Base-by-base conservation (phyloP, 345 rosid species). In the Rhodamnia argentea region DNA sequence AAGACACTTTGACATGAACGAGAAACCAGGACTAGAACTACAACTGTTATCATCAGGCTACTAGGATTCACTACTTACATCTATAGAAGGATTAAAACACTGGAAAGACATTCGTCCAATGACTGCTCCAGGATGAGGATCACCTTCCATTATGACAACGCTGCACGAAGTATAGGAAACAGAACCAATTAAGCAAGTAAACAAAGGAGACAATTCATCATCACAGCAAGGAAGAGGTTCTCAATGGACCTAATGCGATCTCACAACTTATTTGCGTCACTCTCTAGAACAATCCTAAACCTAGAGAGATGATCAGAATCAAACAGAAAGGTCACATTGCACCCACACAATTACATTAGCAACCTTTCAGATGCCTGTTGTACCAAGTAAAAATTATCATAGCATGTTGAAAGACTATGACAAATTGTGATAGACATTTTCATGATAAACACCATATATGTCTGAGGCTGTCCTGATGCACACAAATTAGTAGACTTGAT, bases 101-200 rank as follows among this genome's bases (percentile, higher is more conserved):
- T 89, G 94, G 91, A 97, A 97, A 55, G 99, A 98, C 98, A 98
- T 94, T 85, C 99, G 96, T 52, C 99, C 99, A n/a, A 91, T 83
- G 70, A 86, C 78, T 60, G 96, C 96, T 86, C 94, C 95, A 47
- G 99, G 99, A 87, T 89, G 96, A 52, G 99, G 99, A 93, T 94
- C 96, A 82, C 98, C 97, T 89, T 98, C 99, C 92, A 93, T 93
- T 89, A 95, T 89, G 47, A 97, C 96, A 90, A 95, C 91, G 84
- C 98, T 97, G 88, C 90, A 91, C 40, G 3, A 37, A 37, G 40
- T 37, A 37, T 37, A 37, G 40, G 40, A 37, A 37, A 37, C 40
- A 37, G 40, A 37, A 37, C 40, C 18, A 15, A 42, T 53, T 74
- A 57, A 75, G 55, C 23, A 75, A 26, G 52, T 42, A 50, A 42